Evolutionary conservation across 139 green algal species (phyloP), one percentile per base, ranked within the genome.

Genomic region (Deuterostichococcus epilithicus): DNA sequence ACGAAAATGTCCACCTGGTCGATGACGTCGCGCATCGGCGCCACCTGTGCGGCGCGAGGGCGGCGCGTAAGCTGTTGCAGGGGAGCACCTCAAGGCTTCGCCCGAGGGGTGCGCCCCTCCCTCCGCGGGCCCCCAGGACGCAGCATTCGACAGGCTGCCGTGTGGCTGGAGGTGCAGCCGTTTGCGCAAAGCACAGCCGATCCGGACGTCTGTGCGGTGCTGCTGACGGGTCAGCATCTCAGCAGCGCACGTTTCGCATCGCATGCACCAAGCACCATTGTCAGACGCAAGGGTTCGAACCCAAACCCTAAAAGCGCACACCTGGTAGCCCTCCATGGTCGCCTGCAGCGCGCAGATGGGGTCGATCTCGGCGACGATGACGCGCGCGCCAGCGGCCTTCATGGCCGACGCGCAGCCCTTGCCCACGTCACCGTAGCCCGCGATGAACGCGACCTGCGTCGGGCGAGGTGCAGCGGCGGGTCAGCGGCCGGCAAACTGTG

Each of bases 281-380:
- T 39, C 39, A 71, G 28, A 77, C 72, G 45, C 5, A 13, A 45
- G 47, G 34, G 30, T 25, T 34, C 73, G 28, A 38, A 77, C 47
- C 18, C 34, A 69, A 3, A 5, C 3, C 52, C 20, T 34, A 59
- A 47, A 26, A 5, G 4, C 20, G n/a, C 58, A 15, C 63, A 92
- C 86, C 76, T 86, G 77, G 88, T 92, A 96, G 72, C 93, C 95
- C 87, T 99, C 95, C 95, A 99, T 99, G 83, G 78, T 86, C 13
- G 93, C 95, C 87, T 98, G 95, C 73, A 99, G 91, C 20, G 96
- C 96, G 84, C 96, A 99, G 89, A 99, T 99, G 86, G 96, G 96
- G 88, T 99, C 96, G 74, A 99, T 97, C 92, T 99, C 95, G 23
- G 90, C 85, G 33, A 99, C 88, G n/a, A 97, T 90, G n/a, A 90